Base-by-base conservation (phyloP, 352 stramenopile species). In the Elongisporangium prolatum region DNA sequence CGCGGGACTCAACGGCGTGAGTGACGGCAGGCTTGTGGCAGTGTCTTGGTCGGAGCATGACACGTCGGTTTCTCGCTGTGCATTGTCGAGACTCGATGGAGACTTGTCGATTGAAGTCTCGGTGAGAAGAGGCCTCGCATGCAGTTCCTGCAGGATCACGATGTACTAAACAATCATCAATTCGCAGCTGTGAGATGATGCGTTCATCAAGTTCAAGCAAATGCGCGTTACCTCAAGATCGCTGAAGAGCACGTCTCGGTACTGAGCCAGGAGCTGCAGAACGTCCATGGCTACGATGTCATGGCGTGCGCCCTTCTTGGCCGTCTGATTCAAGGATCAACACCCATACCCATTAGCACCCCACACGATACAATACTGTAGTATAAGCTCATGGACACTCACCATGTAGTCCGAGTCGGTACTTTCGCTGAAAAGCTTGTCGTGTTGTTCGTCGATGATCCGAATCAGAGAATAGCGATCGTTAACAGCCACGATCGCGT, bases 231-330 rank as follows among this genome's bases (percentile, higher is more conserved):
- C 80, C 74, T 91, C 81, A 37, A 91, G 67, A 37, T 89, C 81
- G 54, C 69, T 83, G 58, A 89, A 91, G 40, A 89, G 72, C 14
- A 89, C 66, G 50, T 88, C 81, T 16, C 79, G 72, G 38, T 89
- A 86, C 16, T 86, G 70, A 17, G 75, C 71, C 65, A 91, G 74
- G 16, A 89, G 61, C 24, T 77, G 63, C 51, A 91, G 58, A 9
- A 89, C 50, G 5, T 83, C 63, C 17, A 83, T 70, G 14, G 77
- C 77, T 4, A 87, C 57, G 0, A 54, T 55, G 34, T 90, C 80
- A 3, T 74, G 60, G 9, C 75, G 60, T 25, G 59, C 58, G 22
- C 68, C 72, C 56, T 75, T 86, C 21, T 71, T 67, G 14, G 60
- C 64, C 54, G 67, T 73, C 71, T 84, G 61, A 37, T 59, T 52